phyloP scores from a whole-genome alignment of 805 yeast species.

The Diddensiella transvaalensis region DNA sequence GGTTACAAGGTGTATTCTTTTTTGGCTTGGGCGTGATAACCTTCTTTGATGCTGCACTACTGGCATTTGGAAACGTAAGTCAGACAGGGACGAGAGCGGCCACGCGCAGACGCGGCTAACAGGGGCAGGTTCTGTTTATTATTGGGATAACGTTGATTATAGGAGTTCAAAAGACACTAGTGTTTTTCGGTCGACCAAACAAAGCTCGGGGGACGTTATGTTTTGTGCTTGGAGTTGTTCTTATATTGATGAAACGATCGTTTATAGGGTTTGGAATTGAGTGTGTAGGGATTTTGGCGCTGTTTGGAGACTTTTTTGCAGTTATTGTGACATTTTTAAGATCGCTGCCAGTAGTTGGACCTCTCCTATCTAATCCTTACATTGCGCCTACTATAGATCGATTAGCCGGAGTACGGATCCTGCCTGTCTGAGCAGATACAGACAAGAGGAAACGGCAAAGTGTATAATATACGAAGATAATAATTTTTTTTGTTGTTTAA shows the following conservation, averaged over 20 bases:
- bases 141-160: slow-evolving; percentile 83
- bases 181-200: slow-evolving; percentile 80
- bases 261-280: slow-evolving; percentile 84
- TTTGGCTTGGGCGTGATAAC: slow-evolving; percentile 79
- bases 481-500: too few relatives aligned
- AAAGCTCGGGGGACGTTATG: slow-evolving; percentile 85
- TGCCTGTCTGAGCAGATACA: slow-evolving; percentile 49
- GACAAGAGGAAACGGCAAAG: background rate
- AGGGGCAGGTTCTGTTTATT: slow-evolving; percentile 50
- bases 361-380: slow-evolving; percentile 71
- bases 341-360: slow-evolving; percentile 85
- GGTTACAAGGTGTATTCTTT: slow-evolving; percentile 53
- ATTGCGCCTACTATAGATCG: slow-evolving; percentile 71
- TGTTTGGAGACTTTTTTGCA: slow-evolving; percentile 92
- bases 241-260: slow-evolving; percentile 72
- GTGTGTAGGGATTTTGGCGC: slow-evolving; percentile 79
- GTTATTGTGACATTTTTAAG: slow-evolving; percentile 83
- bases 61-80: slow-evolving; percentile 80
- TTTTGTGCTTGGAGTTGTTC: slow-evolving; percentile 66
- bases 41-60: slow-evolving; percentile 80
- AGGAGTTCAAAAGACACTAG: slow-evolving; percentile 78
- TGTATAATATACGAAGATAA: background rate
- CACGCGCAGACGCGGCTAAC: background rate
- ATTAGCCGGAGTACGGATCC: slow-evolving; percentile 61
- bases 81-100: background rate